Percentiles rank a stretch among this genome's conserved stretches.
Evolutionary conservation across 179 eudicot genomes (phyloP).

Genomic region (Corrigiola litoralis): DNA sequence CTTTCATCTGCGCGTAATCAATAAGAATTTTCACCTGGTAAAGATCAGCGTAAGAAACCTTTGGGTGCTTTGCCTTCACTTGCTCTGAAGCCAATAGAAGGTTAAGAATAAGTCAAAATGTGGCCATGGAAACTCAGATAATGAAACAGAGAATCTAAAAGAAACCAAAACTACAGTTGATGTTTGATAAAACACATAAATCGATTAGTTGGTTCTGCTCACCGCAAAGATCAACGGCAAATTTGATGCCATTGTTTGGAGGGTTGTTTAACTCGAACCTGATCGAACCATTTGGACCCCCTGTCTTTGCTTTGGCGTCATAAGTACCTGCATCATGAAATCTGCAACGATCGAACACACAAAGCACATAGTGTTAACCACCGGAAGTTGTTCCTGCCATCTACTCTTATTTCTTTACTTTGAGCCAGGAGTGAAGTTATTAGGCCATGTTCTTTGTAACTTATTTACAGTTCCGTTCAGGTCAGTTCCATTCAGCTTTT

Average conservation of each 20-base stretch:
- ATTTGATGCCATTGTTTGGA: conserved; percentile 63
- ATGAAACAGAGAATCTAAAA: neutral
- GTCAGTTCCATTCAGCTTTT: too few relatives aligned
- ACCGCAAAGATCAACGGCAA: conserved; percentile 81
- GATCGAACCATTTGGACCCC: conserved; percentile 89
- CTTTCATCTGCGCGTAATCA: neutral
- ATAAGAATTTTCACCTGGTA: conserved; percentile 54
- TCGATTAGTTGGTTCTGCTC: conserved; percentile 1
- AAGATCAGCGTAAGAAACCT: conserved; percentile 72
- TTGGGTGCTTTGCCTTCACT: conserved; percentile 61
- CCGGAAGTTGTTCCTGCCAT: too few relatives aligned
- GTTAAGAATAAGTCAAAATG: neutral
- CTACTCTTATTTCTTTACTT: too few relatives aligned
- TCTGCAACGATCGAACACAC: conserved; percentile 35
- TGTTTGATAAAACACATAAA: neutral
- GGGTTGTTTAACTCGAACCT: conserved; percentile 52
- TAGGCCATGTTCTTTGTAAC: too few relatives aligned
- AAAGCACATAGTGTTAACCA: too few relatives aligned
- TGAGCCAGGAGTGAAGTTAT: too few relatives aligned
- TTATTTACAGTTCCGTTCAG: too few relatives aligned
- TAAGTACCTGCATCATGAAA: conserved; percentile 98
- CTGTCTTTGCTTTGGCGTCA: conserved; percentile 63
- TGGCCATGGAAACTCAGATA: neutral
- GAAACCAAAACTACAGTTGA: neutral
- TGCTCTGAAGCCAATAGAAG: conserved; percentile 38